These are phyloP conservation scores for Trichoderma asperelloides DNA, from an alignment of 495 filamentous ascomycete species.

Conservation along the genomic window DNA sequence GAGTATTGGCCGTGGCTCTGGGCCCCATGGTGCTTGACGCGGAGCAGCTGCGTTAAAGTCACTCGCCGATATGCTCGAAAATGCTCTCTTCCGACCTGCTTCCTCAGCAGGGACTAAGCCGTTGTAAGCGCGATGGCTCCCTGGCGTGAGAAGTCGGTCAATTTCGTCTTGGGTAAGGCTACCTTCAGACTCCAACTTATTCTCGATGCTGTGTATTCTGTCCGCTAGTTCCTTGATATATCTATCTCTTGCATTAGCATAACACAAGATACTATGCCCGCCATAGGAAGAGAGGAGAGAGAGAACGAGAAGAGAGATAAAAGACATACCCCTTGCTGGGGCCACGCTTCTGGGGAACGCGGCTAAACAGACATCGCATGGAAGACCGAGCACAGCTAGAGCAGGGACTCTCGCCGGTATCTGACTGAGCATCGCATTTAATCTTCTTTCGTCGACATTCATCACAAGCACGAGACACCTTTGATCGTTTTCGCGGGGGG, in stretches of 20 bases:
- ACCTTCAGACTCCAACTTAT: slow-evolving; percentile 34
- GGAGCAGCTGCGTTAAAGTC: slow-evolving; percentile 25
- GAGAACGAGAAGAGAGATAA: neutral
- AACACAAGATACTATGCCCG: neutral
- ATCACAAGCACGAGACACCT: slow-evolving; percentile 90
- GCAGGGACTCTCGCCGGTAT: slow-evolving; percentile 70
- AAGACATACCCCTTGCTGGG: slow-evolving; percentile 79
- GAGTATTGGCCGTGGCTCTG: slow-evolving; percentile 33
- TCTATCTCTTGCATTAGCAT: slow-evolving; percentile 27
- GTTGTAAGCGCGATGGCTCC: slow-evolving; percentile 1
- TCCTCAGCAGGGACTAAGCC: slow-evolving; percentile 14
- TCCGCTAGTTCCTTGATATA: slow-evolving; percentile 97
- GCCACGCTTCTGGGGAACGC: slow-evolving; percentile 89
- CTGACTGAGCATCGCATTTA: slow-evolving; percentile 80
- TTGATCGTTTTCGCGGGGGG: slow-evolving; percentile 72
- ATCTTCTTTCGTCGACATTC: slow-evolving; percentile 97
- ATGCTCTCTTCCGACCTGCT: slow-evolving; percentile 33
- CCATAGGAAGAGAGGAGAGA: neutral
- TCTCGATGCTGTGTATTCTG: slow-evolving; percentile 74
- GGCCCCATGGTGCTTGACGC: slow-evolving; percentile 24
- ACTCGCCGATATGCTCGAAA: slow-evolving; percentile 36
- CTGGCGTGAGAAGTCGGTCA: slow-evolving; percentile 18
- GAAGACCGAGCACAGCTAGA: slow-evolving; percentile 76
- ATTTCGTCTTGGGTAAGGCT: slow-evolving; percentile 7
- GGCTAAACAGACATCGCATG: slow-evolving; percentile 76